Base-by-base conservation (phyloP, 345 rosid species). In the Gossypium mustelinum region DNA sequence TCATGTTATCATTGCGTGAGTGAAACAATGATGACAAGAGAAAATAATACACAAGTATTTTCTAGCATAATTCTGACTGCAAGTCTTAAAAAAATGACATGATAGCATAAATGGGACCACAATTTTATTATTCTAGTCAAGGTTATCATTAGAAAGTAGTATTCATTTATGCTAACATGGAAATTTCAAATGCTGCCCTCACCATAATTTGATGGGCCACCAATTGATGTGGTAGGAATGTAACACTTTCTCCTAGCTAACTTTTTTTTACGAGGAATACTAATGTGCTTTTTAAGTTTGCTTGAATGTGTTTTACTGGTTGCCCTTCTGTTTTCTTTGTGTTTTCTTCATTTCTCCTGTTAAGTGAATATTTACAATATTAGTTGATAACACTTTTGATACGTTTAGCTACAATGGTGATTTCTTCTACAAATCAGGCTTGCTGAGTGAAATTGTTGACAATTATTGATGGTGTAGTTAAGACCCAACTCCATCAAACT, bases 361-460 rank as follows among this genome's bases (percentile, higher is more conserved):
- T 16, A 50, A 68, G 24, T 50, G 73, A 50, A 17, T 50, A 68
- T 69, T 25, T 55, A 14, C 18, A 50, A 51, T 24, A 69, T 50
- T 27, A 69, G 55, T 50, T 50, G 12, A 69, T 69, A 69, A 45
- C 24, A 47, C 7, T 50, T 68, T 14, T 25, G 27, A 16, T 51
- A 29, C 8, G 73, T 50, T 50, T 48, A 27, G 58, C 57, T 16
- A 16, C 3, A 14, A 41, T 29, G 60, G 47, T 17, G 44, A 16
- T 48, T 65, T 51, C 60, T 51, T 69, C 45, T 70, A 17, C 60
- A 70, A 52, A 70, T 70, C 25, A 11, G 58, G 10, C 44, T 27
- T 69, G 60, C 45, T 25, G 2, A 70, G 47, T 52, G 60, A 69
- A 68, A 52, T 70, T 52, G 60, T 50, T 52, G 59, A 51, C 47